Conservation (phyloP, 2,329 filamentous ascomycete species). For the Colletotrichum musae region DNA sequence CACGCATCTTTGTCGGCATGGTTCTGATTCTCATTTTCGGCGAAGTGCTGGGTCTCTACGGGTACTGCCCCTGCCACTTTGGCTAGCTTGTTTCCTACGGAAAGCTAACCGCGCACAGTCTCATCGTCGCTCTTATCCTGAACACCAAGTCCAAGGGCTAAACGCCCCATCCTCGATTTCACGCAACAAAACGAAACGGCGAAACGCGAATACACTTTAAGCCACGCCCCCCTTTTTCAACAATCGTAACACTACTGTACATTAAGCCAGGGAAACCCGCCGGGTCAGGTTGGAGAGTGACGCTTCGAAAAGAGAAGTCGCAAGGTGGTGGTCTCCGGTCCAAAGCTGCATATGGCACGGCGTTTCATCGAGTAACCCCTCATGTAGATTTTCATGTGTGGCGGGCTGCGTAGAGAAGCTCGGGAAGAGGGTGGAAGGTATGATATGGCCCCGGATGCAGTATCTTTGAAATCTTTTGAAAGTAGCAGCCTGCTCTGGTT, state of each 20-base stretch:
- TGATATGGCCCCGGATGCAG: slow-evolving; percentile 35
- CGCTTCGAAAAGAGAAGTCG: slow-evolving; percentile 32
- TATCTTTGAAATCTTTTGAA: slow-evolving; percentile 39
- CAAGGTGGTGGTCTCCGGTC: slow-evolving; percentile 37
- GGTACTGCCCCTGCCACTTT: slow-evolving; percentile 69
- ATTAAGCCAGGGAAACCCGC: slow-evolving; percentile 35
- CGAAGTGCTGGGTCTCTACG: slow-evolving; percentile 96
- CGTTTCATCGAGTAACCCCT: slow-evolving; percentile 50
- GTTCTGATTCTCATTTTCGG: slow-evolving; percentile 98
- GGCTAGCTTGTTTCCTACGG: not conserved
- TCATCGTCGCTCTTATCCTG: slow-evolving; percentile 93
- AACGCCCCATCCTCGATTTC: slow-evolving; percentile 31
- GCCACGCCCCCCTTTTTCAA: slow-evolving; percentile 23
- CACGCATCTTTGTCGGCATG: slow-evolving; percentile 97
- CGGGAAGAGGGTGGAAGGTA: slow-evolving; percentile 33
- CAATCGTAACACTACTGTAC: slow-evolving; percentile 35
- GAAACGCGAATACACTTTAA: slow-evolving; percentile 15
- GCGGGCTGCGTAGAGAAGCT: slow-evolving; percentile 39
- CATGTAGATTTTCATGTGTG: slow-evolving; percentile 52
- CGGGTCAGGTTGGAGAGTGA: slow-evolving; percentile 33
- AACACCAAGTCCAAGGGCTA: slow-evolving; percentile 86
- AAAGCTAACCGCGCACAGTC: slow-evolving; percentile 60
- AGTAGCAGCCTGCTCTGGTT: not conserved
- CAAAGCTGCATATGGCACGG: slow-evolving; percentile 53
- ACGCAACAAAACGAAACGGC: slow-evolving; percentile 17